Conservation (phyloP, 2,329 filamentous ascomycete species). For the Colletotrichum cuscutae region DNA sequence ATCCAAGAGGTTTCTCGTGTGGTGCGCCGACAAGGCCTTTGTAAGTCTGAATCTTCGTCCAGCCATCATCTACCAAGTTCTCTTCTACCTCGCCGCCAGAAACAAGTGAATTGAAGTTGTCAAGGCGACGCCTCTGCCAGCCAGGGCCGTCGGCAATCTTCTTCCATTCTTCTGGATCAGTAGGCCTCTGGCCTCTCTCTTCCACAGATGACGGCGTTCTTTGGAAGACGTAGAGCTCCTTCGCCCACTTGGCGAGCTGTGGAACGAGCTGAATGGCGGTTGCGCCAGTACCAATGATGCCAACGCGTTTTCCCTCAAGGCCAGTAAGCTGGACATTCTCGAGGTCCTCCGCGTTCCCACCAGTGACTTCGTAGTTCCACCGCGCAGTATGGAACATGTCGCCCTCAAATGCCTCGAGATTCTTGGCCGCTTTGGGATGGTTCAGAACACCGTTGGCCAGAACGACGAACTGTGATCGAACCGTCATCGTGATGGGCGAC, state of each 20-base stretch:
- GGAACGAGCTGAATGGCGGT: conserved; percentile 59
- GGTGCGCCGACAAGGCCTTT: conserved; percentile 47
- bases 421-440: conserved; percentile 54
- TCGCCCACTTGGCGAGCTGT: conserved; percentile 55
- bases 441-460: conserved; percentile 51
- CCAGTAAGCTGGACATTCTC: conserved; percentile 53
- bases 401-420: conserved; percentile 53
- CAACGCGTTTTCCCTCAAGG: conserved; percentile 58
- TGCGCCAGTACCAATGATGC: conserved; percentile 61
- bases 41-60: conserved; percentile 53
- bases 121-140: conserved; percentile 59
- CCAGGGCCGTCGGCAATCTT: conserved; percentile 49
- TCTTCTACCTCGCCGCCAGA: conserved; percentile 43
- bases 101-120: conserved; percentile 55
- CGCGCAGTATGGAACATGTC: conserved; percentile 56
- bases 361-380: conserved; percentile 57
- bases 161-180: conserved; percentile 53
- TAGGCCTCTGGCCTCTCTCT: conserved; percentile 49
- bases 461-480: conserved; percentile 52
- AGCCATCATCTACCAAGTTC: conserved; percentile 61
- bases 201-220: conserved; percentile 60
- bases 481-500: conserved; percentile 41
- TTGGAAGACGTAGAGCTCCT: conserved; percentile 66
- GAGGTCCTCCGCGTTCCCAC: conserved; percentile 51
- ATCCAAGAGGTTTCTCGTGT: conserved; percentile 34